Conservation (phyloP, 1,284 basidiomycete species). For the Ustilago bromivora region DNA sequence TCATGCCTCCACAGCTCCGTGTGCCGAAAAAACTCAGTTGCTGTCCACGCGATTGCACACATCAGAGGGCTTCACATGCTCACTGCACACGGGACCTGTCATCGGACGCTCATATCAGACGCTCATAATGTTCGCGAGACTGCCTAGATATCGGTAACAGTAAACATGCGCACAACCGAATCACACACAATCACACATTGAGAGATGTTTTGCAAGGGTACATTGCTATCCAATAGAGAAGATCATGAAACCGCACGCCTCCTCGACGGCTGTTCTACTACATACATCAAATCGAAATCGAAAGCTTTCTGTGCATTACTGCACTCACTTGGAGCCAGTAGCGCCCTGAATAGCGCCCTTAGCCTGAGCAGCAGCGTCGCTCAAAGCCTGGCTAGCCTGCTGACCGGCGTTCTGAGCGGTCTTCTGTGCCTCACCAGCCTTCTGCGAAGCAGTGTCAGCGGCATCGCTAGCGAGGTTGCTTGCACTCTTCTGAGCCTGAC, state of each 20-base stretch:
- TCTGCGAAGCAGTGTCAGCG: constrained; percentile 27
- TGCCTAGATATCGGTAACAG: too few relatives aligned
- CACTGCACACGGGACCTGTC: too few relatives aligned
- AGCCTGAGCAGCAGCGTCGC: constrained; percentile 49
- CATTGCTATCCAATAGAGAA: constrained; percentile 27
- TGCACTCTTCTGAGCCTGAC: constrained; percentile 20
- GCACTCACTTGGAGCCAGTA: constrained; percentile 37
- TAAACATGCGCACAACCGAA: not conserved
- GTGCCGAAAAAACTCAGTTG: not conserved
- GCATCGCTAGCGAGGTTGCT: constrained; percentile 28
- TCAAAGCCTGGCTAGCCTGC: constrained; percentile 45
- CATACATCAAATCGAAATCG: not conserved
- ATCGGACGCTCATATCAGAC: too few relatives aligned
- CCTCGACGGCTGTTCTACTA: constrained; percentile 5
- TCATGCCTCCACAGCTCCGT: constrained; percentile 21
- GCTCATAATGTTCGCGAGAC: too few relatives aligned
- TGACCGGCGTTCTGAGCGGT: constrained; percentile 28
- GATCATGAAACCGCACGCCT: not conserved
- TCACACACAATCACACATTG: too few relatives aligned
- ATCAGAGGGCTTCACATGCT: not conserved
- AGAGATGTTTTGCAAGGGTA: constrained; percentile 31
- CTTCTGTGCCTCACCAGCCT: constrained; percentile 35
- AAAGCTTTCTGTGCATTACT: not conserved
- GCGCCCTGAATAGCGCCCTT: constrained; percentile 43
- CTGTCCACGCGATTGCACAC: not conserved